phyloP scores from a whole-genome alignment of 257 asterid genomes.

The Lavandula angustifolia region DNA sequence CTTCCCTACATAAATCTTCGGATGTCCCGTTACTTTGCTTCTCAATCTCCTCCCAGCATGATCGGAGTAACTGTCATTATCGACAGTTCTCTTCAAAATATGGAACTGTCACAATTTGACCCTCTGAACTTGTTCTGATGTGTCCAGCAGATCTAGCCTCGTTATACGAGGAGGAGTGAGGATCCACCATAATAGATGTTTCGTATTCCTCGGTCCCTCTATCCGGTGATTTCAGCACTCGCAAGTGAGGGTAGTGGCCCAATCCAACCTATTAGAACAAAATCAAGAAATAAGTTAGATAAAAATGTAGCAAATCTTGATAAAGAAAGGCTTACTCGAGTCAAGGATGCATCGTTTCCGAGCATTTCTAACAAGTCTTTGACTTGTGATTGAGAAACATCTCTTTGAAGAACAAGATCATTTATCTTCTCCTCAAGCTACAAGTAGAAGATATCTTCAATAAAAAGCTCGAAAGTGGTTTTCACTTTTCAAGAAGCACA shows the following conservation, averaged over 20 bases:
- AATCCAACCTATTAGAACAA: conserved; percentile 52
- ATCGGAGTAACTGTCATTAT: conserved; percentile 59
- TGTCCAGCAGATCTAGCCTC: conserved; percentile 56
- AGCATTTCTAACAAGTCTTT: conserved; percentile 62
- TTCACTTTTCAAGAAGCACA: conserved; percentile 14
- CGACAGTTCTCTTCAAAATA: conserved; percentile 50
- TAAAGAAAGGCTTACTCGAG: conserved; percentile 46
- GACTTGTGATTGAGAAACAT: conserved; percentile 79
- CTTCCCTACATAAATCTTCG: conserved; percentile 81
- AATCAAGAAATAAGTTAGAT: conserved; percentile 19
- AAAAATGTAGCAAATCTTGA: not conserved
- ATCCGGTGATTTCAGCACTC: conserved; percentile 58
- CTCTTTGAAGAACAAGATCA: conserved; percentile 76
- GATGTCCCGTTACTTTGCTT: conserved; percentile 63
- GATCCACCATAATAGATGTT: conserved; percentile 45
- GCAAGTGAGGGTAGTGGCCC: conserved; percentile 66
- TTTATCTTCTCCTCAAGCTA: conserved; percentile 79
- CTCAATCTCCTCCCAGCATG: conserved; percentile 82
- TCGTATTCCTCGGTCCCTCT: conserved; percentile 36
- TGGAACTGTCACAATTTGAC: conserved; percentile 51
- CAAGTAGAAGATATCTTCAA: conserved; percentile 28
- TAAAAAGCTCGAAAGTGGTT: not conserved
- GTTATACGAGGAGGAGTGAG: conserved; percentile 41
- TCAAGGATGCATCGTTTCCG: conserved; percentile 48
- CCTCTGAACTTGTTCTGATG: conserved; percentile 71